phyloP scores from a whole-genome alignment of 2,329 filamentous ascomycete species.

The Aspergillus luchuensis region DNA sequence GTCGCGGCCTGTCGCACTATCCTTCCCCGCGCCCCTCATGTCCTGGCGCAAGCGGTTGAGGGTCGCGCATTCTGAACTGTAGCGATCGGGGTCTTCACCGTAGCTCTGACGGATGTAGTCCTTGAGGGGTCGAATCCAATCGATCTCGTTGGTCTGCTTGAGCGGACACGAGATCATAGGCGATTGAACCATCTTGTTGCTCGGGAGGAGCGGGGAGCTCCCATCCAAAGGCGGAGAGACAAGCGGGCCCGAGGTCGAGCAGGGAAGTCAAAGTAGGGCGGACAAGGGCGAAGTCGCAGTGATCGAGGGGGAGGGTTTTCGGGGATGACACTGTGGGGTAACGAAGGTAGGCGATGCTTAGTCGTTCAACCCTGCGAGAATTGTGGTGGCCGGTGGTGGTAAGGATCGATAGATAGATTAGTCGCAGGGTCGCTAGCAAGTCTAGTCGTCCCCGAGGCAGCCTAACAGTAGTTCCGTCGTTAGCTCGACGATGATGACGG shows the following conservation, averaged over 20 bases:
- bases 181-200: constrained; percentile 70
- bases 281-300: neutral
- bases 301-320: neutral
- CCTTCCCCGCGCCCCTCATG: constrained; percentile 95
- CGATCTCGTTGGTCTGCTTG: constrained; percentile 94
- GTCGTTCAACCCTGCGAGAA: constrained; percentile 1
- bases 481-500: constrained; percentile 5
- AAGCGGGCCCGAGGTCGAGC: neutral
- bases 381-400: constrained; percentile 1
- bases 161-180: constrained; percentile 95
- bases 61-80: constrained; percentile 91
- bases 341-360: constrained; percentile 4
- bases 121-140: constrained; percentile 93
- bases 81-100: constrained; percentile 94
- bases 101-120: constrained; percentile 90
- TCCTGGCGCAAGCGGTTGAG: constrained; percentile 95
- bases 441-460: constrained; percentile 4
- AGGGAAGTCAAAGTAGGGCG: constrained; percentile 1
- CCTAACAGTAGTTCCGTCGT: constrained; percentile 5
- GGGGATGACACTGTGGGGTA: neutral
- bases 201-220: constrained; percentile 40
- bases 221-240: constrained; percentile 29
- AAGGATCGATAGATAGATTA: constrained; percentile 2
- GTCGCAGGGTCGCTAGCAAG: neutral
- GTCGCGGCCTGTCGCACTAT: constrained; percentile 90